phyloP scores from a whole-genome alignment of 1,284 basidiomycete genomes.

The Trametes pubescens region DNA sequence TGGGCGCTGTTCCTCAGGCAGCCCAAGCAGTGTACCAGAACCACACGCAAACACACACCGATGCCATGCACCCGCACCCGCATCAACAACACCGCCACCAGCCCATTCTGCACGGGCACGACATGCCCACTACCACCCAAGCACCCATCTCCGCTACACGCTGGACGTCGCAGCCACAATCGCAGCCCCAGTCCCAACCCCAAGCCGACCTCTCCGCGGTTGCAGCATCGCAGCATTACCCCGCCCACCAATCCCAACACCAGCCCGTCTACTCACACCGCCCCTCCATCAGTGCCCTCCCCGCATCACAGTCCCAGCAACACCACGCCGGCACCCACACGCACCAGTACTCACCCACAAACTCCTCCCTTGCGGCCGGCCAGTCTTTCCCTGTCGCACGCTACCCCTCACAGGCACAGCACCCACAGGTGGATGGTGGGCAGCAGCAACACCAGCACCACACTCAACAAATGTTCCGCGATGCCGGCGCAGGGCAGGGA shows the following conservation, averaged over 20 bases:
- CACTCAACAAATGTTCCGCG: constrained; percentile 29
- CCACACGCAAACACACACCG: constrained; percentile 15
- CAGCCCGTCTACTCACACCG: constrained; percentile 22
- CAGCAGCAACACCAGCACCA: constrained; percentile 11
- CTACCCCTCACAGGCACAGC: constrained; percentile 17
- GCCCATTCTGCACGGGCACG: constrained; percentile 16
- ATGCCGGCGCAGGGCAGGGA: not conserved
- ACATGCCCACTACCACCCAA: constrained; percentile 33
- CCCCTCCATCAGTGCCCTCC: not conserved
- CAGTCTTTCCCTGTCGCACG: constrained; percentile 30
- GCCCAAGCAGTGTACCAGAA: constrained; percentile 9
- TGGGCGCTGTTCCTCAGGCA: constrained; percentile 8
- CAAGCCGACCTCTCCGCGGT: not conserved
- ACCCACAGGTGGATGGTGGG: not conserved
- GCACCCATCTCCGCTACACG: constrained; percentile 38
- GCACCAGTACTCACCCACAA: constrained; percentile 9
- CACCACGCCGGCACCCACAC: constrained; percentile 5
- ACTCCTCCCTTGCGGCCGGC: not conserved
- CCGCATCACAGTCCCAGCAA: constrained; percentile 23
- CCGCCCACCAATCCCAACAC: constrained; percentile 17
- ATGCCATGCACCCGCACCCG: constrained; percentile 13
- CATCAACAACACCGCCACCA: not conserved
- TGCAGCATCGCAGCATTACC: constrained; percentile 1
- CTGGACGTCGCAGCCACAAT: constrained; percentile 30
- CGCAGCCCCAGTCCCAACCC: constrained; percentile 14